Evolutionary conservation across 352 stramenopile genomes (phyloP).

Genomic region (Pythium apleroticum): DNA sequence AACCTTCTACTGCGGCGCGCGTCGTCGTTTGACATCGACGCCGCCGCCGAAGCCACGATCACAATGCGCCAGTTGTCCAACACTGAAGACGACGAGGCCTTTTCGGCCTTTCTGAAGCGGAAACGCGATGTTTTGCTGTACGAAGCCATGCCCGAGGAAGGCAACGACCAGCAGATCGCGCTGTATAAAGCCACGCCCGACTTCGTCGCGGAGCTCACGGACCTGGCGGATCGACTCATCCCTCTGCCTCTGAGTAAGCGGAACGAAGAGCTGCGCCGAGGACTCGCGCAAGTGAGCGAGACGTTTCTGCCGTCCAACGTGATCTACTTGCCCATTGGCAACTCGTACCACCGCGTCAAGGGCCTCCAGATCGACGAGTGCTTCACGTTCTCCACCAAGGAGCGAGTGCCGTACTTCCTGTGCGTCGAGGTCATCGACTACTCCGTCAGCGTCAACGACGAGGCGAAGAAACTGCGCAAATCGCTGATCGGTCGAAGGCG

Average conservation of each 20-base stretch:
- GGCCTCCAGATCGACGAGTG: conserved; percentile 70
- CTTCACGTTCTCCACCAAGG: conserved; percentile 83
- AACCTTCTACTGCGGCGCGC: conserved; percentile 57
- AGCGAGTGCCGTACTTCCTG: conserved; percentile 82
- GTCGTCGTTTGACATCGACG: conserved; percentile 61
- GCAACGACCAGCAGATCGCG: conserved; percentile 55
- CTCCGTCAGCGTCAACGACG: conserved; percentile 20
- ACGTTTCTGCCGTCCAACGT: conserved; percentile 67
- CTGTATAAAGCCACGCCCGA: conserved; percentile 69
- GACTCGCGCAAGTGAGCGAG: conserved; percentile 47
- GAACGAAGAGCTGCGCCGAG: conserved; percentile 48
- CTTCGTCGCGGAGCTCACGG: conserved; percentile 69
- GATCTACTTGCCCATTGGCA: conserved; percentile 78
- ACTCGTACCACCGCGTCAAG: conserved; percentile 76
- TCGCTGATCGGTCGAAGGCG: conserved; percentile 4
- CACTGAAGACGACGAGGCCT: conserved; percentile 45
- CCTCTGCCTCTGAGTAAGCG: conserved; percentile 40
- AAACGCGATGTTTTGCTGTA: conserved; percentile 57
- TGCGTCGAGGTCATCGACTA: conserved; percentile 85
- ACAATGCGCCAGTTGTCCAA: background rate
- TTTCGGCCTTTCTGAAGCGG: conserved; percentile 49
- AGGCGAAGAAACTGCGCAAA: conserved; percentile 9
- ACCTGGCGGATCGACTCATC: conserved; percentile 68
- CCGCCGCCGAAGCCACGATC: conserved; percentile 33
- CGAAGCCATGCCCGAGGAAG: conserved; percentile 58